Evolutionary conservation across 202 grass and related monocot genomes (phyloP).

Genomic region (Digitaria exilis): DNA sequence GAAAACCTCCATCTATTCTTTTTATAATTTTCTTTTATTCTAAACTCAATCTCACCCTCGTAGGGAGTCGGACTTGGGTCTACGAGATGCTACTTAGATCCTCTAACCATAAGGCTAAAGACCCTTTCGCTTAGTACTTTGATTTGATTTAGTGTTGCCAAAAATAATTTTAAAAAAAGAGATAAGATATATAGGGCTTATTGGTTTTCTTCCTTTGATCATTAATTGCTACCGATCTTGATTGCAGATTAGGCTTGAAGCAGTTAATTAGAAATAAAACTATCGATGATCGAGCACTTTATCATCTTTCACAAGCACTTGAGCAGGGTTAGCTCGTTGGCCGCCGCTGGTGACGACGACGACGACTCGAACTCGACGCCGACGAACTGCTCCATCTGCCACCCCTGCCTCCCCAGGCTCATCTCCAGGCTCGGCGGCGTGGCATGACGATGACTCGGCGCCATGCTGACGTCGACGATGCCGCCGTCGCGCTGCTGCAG

Average conservation of each 20-base stretch:
- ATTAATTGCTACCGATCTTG: too few species aligned
- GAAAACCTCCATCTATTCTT: too few species aligned
- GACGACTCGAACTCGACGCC: slow-evolving; percentile 1
- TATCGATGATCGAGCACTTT: not conserved
- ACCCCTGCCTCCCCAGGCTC: slow-evolving; percentile 72
- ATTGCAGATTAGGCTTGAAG: not conserved
- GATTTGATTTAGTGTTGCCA: too few species aligned
- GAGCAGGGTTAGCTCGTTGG: slow-evolving; percentile 54
- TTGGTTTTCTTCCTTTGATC: too few species aligned
- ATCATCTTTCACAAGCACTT: slow-evolving; percentile 55
- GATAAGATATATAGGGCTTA: too few species aligned
- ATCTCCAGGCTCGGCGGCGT: slow-evolving; percentile 69
- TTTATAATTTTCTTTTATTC: too few species aligned
- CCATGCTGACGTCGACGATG: not conserved
- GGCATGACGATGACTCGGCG: rapidly evolving
- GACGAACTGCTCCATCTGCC: slow-evolving; percentile 49
- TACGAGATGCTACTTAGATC: too few species aligned
- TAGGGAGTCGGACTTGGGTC: too few species aligned
- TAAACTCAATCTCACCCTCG: too few species aligned
- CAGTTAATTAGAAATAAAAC: not conserved
- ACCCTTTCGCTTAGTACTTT: too few species aligned
- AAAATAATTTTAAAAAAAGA: too few species aligned
- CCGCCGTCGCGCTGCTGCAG: not conserved
- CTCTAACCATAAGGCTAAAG: too few species aligned
- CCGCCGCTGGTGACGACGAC: not conserved